A percentile compares a stretch with the other conserved stretches of the same genome.
Evolutionary conservation across 257 asterid genomes (phyloP).

Genomic region (Gentiana dahurica): DNA sequence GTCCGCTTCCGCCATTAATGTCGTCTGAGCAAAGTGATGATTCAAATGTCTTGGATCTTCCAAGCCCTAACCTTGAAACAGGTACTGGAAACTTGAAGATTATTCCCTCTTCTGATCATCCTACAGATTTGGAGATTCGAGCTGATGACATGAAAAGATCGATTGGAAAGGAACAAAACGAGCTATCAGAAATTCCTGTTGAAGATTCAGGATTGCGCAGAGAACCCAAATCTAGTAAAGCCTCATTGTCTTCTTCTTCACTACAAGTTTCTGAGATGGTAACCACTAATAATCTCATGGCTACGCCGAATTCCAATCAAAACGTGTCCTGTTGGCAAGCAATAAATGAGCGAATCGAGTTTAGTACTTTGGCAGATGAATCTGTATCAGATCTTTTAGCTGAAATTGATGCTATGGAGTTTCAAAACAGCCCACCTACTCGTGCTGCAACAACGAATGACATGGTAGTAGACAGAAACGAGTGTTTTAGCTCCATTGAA

Average conservation of each 20-base stretch:
- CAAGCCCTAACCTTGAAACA: slow-evolving; percentile 20
- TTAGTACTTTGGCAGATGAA: slow-evolving; percentile 42
- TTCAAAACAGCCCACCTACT: slow-evolving; percentile 39
- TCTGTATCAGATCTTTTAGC: slow-evolving; percentile 43
- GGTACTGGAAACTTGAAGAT: slow-evolving; percentile 16
- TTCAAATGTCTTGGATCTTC: slow-evolving; percentile 15
- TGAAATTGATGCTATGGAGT: slow-evolving; percentile 49
- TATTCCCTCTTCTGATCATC: no score
- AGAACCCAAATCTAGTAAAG: no score
- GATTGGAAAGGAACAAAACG: slow-evolving; percentile 30
- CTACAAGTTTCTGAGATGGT: no score
- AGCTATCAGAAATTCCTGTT: slow-evolving; percentile 22
- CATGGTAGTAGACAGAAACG: slow-evolving; percentile 27
- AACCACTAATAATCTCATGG: slow-evolving; percentile 11
- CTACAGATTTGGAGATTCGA: background rate
- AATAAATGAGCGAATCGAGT: slow-evolving; percentile 27
- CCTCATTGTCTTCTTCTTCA: no score
- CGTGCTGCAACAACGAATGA: slow-evolving; percentile 25
- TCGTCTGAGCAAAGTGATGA: slow-evolving; percentile 14
- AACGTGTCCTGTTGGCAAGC: slow-evolving; percentile 27
- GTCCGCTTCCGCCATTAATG: background rate
- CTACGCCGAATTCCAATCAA: slow-evolving; percentile 9
- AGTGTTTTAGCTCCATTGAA: slow-evolving; percentile 37
- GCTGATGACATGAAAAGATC: slow-evolving; percentile 24
- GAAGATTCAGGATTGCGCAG: slow-evolving; percentile 36